These are phyloP conservation scores for Aspergillus leporis DNA, from an alignment of 495 filamentous ascomycete species.

Conservation along the genomic window DNA sequence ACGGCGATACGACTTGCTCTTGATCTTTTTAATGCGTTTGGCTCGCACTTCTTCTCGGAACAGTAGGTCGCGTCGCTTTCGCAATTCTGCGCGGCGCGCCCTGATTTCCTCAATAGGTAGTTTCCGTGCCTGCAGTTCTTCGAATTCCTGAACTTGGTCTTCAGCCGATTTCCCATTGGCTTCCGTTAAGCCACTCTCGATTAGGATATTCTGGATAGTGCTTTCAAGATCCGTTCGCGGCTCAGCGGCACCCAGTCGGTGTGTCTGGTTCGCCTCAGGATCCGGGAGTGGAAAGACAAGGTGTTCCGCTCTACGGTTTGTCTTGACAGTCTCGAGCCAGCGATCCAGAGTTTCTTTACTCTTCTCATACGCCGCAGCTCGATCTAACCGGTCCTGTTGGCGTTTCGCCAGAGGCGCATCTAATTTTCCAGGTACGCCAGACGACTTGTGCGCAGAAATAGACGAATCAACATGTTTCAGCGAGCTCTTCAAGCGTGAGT, in stretches of 20 bases:
- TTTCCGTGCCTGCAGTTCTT: conserved; percentile 66
- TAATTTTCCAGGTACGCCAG: conserved; percentile 68
- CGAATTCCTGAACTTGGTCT: conserved; percentile 64
- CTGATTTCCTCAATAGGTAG: conserved; percentile 70
- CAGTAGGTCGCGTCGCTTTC: conserved; percentile 77
- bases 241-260: conserved; percentile 48
- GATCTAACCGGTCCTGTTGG: conserved; percentile 84
- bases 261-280: conserved; percentile 53
- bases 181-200: conserved; percentile 76
- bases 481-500: conserved; percentile 75
- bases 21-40: conserved; percentile 97
- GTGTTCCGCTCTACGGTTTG: conserved; percentile 89
- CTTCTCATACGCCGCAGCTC: conserved; percentile 83
- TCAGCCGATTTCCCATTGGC: conserved; percentile 60
- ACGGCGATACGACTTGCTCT: conserved; percentile 88
- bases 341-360: conserved; percentile 86
- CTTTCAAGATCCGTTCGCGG: conserved; percentile 80
- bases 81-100: conserved; percentile 70
- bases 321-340: conserved; percentile 94
- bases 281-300: conserved; percentile 86
- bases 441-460: conserved; percentile 52
- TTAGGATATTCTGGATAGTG: conserved; percentile 81
- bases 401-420: conserved; percentile 83
- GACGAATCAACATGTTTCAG: conserved; percentile 62
- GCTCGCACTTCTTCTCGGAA: conserved; percentile 88